Conservation (phyloP, 148 eudicot genomes). For the Agrostemma githago region DNA sequence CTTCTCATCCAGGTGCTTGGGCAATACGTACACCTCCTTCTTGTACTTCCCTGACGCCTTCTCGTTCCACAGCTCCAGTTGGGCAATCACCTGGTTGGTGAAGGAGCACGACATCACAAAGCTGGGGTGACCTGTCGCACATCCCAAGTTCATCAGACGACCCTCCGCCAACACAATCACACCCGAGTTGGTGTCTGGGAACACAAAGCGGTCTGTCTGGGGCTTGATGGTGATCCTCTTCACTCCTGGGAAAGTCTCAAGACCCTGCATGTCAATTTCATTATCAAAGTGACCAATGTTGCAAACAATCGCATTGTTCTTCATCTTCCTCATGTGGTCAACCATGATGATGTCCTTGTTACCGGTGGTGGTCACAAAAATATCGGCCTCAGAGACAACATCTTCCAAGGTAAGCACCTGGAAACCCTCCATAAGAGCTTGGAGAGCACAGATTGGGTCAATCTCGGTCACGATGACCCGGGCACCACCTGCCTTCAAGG, state of each 20-base stretch:
- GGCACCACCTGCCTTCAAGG: slow-evolving; percentile 88
- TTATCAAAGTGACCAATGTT: slow-evolving; percentile 99
- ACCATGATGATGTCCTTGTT: slow-evolving; percentile 99
- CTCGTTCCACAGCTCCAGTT: slow-evolving; percentile 97
- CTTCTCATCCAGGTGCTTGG: slow-evolving; percentile 98
- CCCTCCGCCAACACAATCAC: slow-evolving; percentile 91
- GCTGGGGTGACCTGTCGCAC: slow-evolving; percentile 98
- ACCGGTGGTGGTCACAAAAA: slow-evolving; percentile 94
- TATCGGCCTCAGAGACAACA: slow-evolving; percentile 67
- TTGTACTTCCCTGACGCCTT: slow-evolving; percentile 66
- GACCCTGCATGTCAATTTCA: slow-evolving; percentile 87
- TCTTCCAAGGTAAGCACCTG: slow-evolving; percentile 78
- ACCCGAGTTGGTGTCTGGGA: slow-evolving; percentile 77
- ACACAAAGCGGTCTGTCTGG: slow-evolving; percentile 85
- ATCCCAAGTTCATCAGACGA: slow-evolving; percentile 96
- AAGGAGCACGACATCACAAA: slow-evolving; percentile 98
- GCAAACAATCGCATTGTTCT: slow-evolving; percentile 98
- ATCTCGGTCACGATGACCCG: slow-evolving; percentile 91
- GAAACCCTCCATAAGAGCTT: slow-evolving; percentile 89
- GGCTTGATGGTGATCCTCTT: slow-evolving; percentile 95
- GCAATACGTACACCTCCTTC: slow-evolving; percentile 93
- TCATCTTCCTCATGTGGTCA: slow-evolving; percentile 93
- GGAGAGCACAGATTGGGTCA: slow-evolving; percentile 94
- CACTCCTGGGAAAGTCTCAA: slow-evolving; percentile 84
- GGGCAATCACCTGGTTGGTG: slow-evolving; percentile 96